Evolutionary conservation across 2,329 filamentous ascomycete species (phyloP).

Genomic region (Diaporthe sp.): DNA sequence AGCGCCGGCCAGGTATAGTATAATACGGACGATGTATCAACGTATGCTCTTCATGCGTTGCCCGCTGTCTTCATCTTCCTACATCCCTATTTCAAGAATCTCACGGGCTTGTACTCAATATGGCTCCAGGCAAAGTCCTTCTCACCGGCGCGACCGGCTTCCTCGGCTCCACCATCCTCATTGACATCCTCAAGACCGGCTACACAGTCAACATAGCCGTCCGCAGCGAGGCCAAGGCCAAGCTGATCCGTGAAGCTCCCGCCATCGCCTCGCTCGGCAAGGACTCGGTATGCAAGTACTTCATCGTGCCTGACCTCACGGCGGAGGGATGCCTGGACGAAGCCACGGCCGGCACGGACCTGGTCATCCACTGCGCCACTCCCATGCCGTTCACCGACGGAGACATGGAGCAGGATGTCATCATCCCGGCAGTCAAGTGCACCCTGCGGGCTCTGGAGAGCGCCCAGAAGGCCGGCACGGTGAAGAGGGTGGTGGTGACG

Average conservation of each 20-base stretch:
- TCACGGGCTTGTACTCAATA: neutral
- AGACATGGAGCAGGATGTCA: conserved; percentile 41
- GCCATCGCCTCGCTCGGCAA: conserved; percentile 32
- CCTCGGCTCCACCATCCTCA: conserved; percentile 45
- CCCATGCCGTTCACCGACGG: conserved; percentile 26
- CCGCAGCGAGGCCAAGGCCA: conserved; percentile 39
- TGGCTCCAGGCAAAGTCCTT: conserved; percentile 41
- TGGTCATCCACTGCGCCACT: conserved; percentile 36
- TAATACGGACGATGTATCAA: neutral
- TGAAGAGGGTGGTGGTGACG: conserved; percentile 43
- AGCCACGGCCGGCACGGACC: conserved; percentile 28
- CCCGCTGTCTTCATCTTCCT: neutral
- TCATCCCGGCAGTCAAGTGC: conserved; percentile 44
- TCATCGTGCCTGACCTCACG: conserved; percentile 36
- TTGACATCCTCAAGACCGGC: conserved; percentile 43
- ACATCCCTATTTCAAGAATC: neutral
- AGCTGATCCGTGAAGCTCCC: conserved; percentile 29
- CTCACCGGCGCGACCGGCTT: conserved; percentile 47
- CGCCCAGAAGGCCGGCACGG: conserved; percentile 41
- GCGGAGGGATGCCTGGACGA: conserved; percentile 34
- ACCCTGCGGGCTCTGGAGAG: conserved; percentile 43
- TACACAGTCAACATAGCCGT: conserved; percentile 38
- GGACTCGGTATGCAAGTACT: conserved; percentile 38
- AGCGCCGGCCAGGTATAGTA: neutral
- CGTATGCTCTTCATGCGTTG: neutral